Percentiles rank a stretch among this genome's conserved stretches.
phyloP scores from a whole-genome alignment of 2,329 filamentous ascomycete genomes.

The Sarocladiaceae sp. region DNA sequence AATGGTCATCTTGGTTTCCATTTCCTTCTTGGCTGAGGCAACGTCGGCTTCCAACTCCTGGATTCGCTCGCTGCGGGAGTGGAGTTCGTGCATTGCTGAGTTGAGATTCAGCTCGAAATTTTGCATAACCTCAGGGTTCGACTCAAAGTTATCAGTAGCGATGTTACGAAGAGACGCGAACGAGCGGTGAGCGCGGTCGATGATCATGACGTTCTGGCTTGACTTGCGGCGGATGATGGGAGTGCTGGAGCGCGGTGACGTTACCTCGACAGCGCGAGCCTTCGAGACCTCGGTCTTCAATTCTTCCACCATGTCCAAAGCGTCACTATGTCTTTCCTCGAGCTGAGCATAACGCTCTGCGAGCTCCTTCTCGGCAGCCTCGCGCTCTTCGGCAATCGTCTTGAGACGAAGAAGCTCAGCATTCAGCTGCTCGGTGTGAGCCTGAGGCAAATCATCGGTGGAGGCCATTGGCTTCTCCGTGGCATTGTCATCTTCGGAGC shows the following conservation, averaged over 20 bases:
- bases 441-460: slow-evolving; percentile 33
- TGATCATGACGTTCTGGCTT: slow-evolving; percentile 80
- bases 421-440: slow-evolving; percentile 39
- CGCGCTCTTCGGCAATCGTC: slow-evolving; percentile 69
- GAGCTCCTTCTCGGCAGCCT: slow-evolving; percentile 68
- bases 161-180: slow-evolving; percentile 88
- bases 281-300: slow-evolving; percentile 83
- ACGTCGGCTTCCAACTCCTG: slow-evolving; percentile 86
- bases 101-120: slow-evolving; percentile 91
- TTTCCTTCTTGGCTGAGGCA: slow-evolving; percentile 81
- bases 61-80: slow-evolving; percentile 81
- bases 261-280: slow-evolving; percentile 58
- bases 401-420: slow-evolving; percentile 70
- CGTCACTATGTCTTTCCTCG: slow-evolving; percentile 75
- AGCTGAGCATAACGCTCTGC: slow-evolving; percentile 78
- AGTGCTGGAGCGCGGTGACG: slow-evolving; percentile 60
- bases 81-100: slow-evolving; percentile 87
- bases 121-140: slow-evolving; percentile 78
- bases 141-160: slow-evolving; percentile 79
- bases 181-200: slow-evolving; percentile 87
- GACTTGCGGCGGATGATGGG: slow-evolving; percentile 91
- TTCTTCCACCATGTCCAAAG: slow-evolving; percentile 82
- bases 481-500: slow-evolving; percentile 35
- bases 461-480: slow-evolving; percentile 39
- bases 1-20: slow-evolving; percentile 94